These are phyloP conservation scores for Picochlorum sp. DNA, from an alignment of 139 green algal species.

Conservation along the genomic window DNA sequence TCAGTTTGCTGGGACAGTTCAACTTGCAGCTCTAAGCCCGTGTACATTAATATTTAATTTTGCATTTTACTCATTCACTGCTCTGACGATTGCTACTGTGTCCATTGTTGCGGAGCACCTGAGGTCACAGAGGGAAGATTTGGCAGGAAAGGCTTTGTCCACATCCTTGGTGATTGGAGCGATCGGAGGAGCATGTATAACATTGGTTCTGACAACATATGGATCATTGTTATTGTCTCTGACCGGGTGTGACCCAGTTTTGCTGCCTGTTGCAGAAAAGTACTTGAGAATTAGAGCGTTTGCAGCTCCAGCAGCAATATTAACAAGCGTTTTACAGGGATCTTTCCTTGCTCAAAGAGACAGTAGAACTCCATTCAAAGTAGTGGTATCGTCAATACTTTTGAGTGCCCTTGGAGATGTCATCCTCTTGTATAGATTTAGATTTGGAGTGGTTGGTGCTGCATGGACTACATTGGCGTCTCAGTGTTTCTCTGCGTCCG, in stretches of 20 bases:
- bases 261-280: constrained; percentile 35
- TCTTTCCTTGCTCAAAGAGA: constrained; percentile 40
- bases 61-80: constrained; percentile 49
- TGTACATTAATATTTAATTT: constrained; percentile 67
- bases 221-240: constrained; percentile 30
- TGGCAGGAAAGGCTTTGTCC: constrained; percentile 1
- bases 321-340: constrained; percentile 42
- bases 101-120: constrained; percentile 19
- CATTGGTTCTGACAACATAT: constrained; percentile 13
- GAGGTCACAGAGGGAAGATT: not conserved
- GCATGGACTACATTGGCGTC: constrained; percentile 48
- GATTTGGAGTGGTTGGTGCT: constrained; percentile 50
- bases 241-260: constrained; percentile 37
- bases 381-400: constrained; percentile 33
- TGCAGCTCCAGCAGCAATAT: constrained; percentile 57
- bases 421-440: constrained; percentile 41
- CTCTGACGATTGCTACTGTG: constrained; percentile 41
- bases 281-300: constrained; percentile 69
- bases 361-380: constrained; percentile 37
- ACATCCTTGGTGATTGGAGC: constrained; percentile 15
- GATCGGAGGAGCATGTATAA: constrained; percentile 5
- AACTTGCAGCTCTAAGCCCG: constrained; percentile 67
- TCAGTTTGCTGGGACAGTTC: constrained; percentile 25
- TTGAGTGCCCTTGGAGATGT: constrained; percentile 51
- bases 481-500: constrained; percentile 33